phyloP scores from a whole-genome alignment of 2,329 filamentous ascomycete genomes.

The Paraphoma sp. region DNA sequence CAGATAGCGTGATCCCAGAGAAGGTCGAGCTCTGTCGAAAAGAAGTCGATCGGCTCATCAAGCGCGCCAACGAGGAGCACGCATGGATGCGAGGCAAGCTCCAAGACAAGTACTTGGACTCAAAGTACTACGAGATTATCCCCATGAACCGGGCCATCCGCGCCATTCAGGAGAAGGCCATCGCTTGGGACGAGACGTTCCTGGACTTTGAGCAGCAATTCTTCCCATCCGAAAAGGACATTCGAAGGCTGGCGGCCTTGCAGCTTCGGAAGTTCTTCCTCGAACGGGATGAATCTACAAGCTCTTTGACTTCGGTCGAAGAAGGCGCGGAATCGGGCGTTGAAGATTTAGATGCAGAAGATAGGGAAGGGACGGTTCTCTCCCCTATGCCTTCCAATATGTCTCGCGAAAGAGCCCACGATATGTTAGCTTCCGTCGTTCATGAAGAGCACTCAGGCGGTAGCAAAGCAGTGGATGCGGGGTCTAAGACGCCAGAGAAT shows the following conservation, averaged over 20 bases:
- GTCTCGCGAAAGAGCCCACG: slow-evolving; percentile 67
- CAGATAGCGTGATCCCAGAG: slow-evolving; percentile 88
- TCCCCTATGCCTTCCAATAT: slow-evolving; percentile 50
- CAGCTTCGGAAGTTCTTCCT: slow-evolving; percentile 95
- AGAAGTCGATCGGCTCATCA: slow-evolving; percentile 79
- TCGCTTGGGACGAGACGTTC: slow-evolving; percentile 92
- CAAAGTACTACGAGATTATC: slow-evolving; percentile 95
- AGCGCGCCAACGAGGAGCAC: slow-evolving; percentile 85
- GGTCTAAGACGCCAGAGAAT: slow-evolving; percentile 6
- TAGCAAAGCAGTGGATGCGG: slow-evolving; percentile 15
- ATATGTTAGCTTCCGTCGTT: slow-evolving; percentile 69
- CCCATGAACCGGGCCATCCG: slow-evolving; percentile 89
- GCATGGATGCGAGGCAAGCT: slow-evolving; percentile 74
- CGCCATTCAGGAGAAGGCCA: slow-evolving; percentile 89
- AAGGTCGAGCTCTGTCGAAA: slow-evolving; percentile 81
- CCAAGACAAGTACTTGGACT: slow-evolving; percentile 89
- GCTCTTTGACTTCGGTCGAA: slow-evolving; percentile 74
- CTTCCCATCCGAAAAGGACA: slow-evolving; percentile 94
- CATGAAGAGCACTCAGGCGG: slow-evolving; percentile 62
- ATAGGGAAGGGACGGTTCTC: slow-evolving; percentile 38
- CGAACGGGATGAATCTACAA: slow-evolving; percentile 80
- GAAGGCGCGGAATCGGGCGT: slow-evolving; percentile 61
- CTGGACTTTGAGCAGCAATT: slow-evolving; percentile 90
- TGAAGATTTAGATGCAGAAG: slow-evolving; percentile 38
- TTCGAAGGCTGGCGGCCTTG: slow-evolving; percentile 86